phyloP scores from a whole-genome alignment of 495 filamentous ascomycete genomes.

The Cladorrhinum samala region DNA sequence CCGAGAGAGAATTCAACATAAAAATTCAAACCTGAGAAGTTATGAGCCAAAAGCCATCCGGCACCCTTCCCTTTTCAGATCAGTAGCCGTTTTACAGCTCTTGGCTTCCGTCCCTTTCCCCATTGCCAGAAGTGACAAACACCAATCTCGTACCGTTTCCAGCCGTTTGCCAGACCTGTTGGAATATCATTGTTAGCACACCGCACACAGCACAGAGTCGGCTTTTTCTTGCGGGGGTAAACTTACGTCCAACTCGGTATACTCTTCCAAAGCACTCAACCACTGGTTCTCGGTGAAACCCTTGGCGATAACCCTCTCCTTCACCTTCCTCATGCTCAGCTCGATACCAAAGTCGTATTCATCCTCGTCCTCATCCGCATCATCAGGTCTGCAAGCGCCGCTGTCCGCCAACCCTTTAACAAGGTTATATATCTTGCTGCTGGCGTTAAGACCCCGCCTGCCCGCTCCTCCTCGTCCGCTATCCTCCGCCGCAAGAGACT shows the following conservation, averaged over 20 bases:
- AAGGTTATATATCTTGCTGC: constrained; percentile 88
- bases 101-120: constrained; percentile 28
- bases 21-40: too few relatives aligned
- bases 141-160: constrained; percentile 79
- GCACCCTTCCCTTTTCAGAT: too few relatives aligned
- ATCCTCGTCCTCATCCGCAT: constrained; percentile 57
- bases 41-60: too few relatives aligned
- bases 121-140: constrained; percentile 52
- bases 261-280: constrained; percentile 78
- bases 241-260: constrained; percentile 81
- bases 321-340: constrained; percentile 76
- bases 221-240: too few relatives aligned
- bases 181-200: too few relatives aligned
- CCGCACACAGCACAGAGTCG: too few relatives aligned
- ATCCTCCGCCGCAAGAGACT: constrained; percentile 67
- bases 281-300: constrained; percentile 95
- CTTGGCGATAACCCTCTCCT: constrained; percentile 87
- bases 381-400: constrained; percentile 62
- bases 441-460: constrained; percentile 68
- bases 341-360: constrained; percentile 52
- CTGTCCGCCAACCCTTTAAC: constrained; percentile 77
- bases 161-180: constrained; percentile 94
- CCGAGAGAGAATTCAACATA: too few relatives aligned
- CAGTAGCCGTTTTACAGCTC: constrained; percentile 24
- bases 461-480: constrained; percentile 40